phyloP scores from a whole-genome alignment of 495 filamentous ascomycete species.

The Parathielavia appendiculata region DNA sequence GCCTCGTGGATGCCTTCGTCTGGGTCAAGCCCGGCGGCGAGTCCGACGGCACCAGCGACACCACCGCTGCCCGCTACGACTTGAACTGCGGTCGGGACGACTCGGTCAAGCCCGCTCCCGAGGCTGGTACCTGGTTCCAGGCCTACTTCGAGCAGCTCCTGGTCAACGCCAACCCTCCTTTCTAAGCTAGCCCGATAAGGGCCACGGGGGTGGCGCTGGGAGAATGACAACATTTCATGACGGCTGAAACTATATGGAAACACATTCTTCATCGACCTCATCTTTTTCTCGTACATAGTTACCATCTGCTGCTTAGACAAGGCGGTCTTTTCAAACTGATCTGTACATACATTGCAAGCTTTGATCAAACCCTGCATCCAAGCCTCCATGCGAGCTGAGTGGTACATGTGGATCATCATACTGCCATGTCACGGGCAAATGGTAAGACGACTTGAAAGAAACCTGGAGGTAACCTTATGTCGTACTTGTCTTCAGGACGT shows the following conservation, averaged over 20 bases:
- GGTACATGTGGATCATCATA: too few relatives aligned
- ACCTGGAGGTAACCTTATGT: too few relatives aligned
- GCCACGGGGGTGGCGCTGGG: neutral
- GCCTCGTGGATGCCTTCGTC: slow-evolving; percentile 69
- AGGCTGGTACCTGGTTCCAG: slow-evolving; percentile 78
- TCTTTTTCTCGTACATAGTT: slow-evolving; percentile 8
- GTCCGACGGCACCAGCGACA: slow-evolving; percentile 69
- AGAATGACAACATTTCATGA: neutral
- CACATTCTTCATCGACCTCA: neutral
- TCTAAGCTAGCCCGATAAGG: slow-evolving; percentile 23
- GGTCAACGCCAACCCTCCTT: slow-evolving; percentile 60
- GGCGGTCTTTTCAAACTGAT: neutral
- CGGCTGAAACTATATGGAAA: neutral
- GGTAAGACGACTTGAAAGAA: too few relatives aligned
- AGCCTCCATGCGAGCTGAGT: too few relatives aligned
- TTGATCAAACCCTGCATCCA: too few relatives aligned
- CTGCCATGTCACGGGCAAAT: too few relatives aligned
- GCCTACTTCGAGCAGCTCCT: slow-evolving; percentile 69
- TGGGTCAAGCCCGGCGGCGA: slow-evolving; percentile 85
- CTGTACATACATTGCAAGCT: slow-evolving; percentile 1
- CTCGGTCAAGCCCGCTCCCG: slow-evolving; percentile 60
- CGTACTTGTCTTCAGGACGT: neutral
- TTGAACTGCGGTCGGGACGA: slow-evolving; percentile 59
- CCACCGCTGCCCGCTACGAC: slow-evolving; percentile 60
- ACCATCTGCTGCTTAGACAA: neutral